Evolutionary conservation across 2,329 filamentous ascomycete species (phyloP).

Genomic region (Sporothrix phasma): DNA sequence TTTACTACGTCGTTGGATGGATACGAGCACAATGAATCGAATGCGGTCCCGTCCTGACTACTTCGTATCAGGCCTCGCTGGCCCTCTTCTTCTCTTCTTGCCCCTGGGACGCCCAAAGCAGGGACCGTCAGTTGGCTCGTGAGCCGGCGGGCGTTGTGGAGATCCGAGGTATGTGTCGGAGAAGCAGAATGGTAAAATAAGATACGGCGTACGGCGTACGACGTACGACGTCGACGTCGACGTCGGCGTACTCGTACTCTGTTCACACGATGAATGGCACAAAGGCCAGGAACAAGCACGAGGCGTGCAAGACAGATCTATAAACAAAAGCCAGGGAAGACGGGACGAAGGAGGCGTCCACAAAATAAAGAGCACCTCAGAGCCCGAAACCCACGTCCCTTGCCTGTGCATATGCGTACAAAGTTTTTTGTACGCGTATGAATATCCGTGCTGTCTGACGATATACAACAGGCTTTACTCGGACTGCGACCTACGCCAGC

Average conservation of each 20-base stretch:
- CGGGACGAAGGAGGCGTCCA: background rate
- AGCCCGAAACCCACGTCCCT: background rate
- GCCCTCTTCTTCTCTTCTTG: background rate
- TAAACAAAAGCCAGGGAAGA: background rate
- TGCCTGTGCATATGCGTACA: conserved; percentile 3
- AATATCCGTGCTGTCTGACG: conserved; percentile 3
- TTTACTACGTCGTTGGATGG: background rate
- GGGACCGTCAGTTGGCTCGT: background rate
- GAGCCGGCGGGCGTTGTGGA: background rate
- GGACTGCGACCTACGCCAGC: background rate
- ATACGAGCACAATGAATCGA: background rate
- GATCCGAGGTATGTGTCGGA: too few relatives aligned
- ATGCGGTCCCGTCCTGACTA: background rate
- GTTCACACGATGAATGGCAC: too few relatives aligned
- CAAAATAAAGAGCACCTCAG: background rate
- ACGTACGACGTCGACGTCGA: too few relatives aligned
- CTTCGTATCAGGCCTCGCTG: background rate
- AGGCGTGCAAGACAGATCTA: background rate
- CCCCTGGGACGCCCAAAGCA: background rate
- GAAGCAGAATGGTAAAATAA: too few relatives aligned
- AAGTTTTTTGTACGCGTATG: too few relatives aligned
- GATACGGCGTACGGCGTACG: too few relatives aligned
- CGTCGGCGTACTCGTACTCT: too few relatives aligned
- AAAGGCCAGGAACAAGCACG: background rate
- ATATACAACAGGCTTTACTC: background rate